Base-by-base conservation (phyloP, 179 eudicot species). In the Silene vulgaris region DNA sequence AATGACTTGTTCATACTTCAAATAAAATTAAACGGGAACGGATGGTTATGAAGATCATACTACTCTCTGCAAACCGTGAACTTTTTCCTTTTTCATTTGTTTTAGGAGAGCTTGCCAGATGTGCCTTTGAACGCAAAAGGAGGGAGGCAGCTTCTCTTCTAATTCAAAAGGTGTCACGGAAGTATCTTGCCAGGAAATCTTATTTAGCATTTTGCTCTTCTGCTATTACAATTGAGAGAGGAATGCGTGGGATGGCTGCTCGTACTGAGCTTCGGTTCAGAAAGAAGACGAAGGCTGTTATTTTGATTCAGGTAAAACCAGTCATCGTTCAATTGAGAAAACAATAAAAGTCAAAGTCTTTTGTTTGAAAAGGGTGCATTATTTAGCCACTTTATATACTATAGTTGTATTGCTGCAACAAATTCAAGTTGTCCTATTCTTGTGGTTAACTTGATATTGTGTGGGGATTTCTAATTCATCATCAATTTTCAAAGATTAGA, bases 161-260 rank as follows among this genome's bases (percentile, higher is more conserved):
- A 69, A 93, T 93, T 81, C 98, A 93, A 81, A 87, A 84, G 78
- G 83, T 89, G 72, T 80, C 72, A 1, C 88, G 90, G 48, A 84
- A 84, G 86, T 79, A 82, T 78, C 79, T 87, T 72, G 83, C 89
- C 19, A 88, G 89, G 76, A 93, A 85, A 72, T 73, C 85, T 80
- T 90, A 86, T 80, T 62, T 59, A 77, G 75, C 75, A 54, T 67
- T 84, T 63, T 79, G 69, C 79, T 74, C 75, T 70, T 93, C 93
- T 40, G 88, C 91, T 73, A 30, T 82, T 73, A 71, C 76, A 21
- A 75, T 93, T 71, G 90, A 91, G 86, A 77, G 88, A 57, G 93
- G 88, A 76, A 81, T 93, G 85, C 88, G 96, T 64, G 90, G 86
- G 20, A 85, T 89, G 90, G 85, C 85, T 83, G 91, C 93, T 82